phyloP scores from a whole-genome alignment of 495 filamentous ascomycete species.

The Aspergillus diversus region DNA sequence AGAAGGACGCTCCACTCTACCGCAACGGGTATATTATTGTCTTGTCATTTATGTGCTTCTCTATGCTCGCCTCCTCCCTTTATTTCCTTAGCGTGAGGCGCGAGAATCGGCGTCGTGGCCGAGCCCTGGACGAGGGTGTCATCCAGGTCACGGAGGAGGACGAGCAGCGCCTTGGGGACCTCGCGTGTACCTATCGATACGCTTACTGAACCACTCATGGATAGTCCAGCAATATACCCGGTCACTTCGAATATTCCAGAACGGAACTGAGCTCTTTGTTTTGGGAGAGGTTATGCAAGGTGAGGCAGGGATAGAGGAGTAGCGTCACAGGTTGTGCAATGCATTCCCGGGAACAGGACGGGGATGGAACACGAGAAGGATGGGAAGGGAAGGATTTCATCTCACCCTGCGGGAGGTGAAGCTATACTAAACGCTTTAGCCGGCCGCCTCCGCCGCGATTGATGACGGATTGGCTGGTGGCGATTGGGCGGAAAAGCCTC shows the following conservation, averaged over 20 bases:
- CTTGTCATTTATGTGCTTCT: conserved; percentile 68
- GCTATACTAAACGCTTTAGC: not conserved
- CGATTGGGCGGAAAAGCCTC: conserved; percentile 6
- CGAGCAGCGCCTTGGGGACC: conserved; percentile 28
- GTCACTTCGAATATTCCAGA: not conserved
- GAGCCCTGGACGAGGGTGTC: not conserved
- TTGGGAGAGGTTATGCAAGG: not conserved
- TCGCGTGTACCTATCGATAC: conserved; percentile 33
- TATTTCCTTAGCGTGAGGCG: conserved; percentile 60
- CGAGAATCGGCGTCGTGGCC: conserved; percentile 47
- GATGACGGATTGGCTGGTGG: not conserved
- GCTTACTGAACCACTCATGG: conserved; percentile 22
- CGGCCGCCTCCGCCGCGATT: not conserved
- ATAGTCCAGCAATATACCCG: not conserved
- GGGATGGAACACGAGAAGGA: too few species aligned
- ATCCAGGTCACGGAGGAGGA: conserved; percentile 15
- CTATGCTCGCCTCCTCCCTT: conserved; percentile 55
- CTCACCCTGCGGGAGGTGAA: not conserved
- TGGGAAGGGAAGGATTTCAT: too few species aligned
- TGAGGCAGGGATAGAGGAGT: too few species aligned
- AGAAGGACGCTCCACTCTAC: conserved; percentile 68
- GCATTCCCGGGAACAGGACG: too few species aligned
- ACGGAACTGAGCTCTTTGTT: not conserved
- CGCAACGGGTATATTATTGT: conserved; percentile 75
- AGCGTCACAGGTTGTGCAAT: too few species aligned